Evolutionary conservation across 2,329 filamentous ascomycete genomes (phyloP), one percentile per base, ranked within the genome.

Genomic region (Phaeomoniella chlamydospora): DNA sequence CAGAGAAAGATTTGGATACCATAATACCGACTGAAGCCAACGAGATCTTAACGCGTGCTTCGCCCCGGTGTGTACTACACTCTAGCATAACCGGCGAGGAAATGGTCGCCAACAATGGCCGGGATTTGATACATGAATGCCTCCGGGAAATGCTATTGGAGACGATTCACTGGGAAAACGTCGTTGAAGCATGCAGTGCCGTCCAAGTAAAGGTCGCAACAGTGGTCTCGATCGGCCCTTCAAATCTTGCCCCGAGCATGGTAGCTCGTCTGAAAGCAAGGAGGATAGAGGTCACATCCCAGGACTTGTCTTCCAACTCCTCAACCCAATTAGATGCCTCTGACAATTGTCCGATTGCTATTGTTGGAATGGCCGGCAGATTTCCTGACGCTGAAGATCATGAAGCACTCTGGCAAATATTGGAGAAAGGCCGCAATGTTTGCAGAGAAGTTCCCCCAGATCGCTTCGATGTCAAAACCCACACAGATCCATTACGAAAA

Each of bases 231-330:
- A 57, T 70, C 19, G 67, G 68, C 39, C 57, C 65, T 19, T 68
- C 65, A 45, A 69, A 67, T 41, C 55, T 70, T n/a, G 62, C 65
- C 39, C 68, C 65, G 56, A 69, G 64, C 43, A 55, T 72, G n/a
- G 63, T 65, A 5, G 67, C 67, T 18, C 67, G 66, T 6, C 52
- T 72, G 37, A 70, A 68, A 49, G 61, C 62, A 14, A 43, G 37
- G 3, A 44, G 41, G 4, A 9, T 43, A 13, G 45, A 48, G 12
- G 44, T 52, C 29, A 37, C 38, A 3, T 38, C 46, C 6, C 42
- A 51, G 33, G 41, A 51, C 48, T 58, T 67, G 43, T 55, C 55
- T 12, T 43, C 43, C 4, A 38, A 47, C 16, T 33, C 43, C 1
- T 37, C 42, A 5, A 41, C 48, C 45, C 39, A 49, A 46, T 35